Evolutionary conservation across 805 yeast genomes (phyloP), one percentile per base, ranked within the genome.

Genomic region (Zygosaccharomyces rouxii): DNA sequence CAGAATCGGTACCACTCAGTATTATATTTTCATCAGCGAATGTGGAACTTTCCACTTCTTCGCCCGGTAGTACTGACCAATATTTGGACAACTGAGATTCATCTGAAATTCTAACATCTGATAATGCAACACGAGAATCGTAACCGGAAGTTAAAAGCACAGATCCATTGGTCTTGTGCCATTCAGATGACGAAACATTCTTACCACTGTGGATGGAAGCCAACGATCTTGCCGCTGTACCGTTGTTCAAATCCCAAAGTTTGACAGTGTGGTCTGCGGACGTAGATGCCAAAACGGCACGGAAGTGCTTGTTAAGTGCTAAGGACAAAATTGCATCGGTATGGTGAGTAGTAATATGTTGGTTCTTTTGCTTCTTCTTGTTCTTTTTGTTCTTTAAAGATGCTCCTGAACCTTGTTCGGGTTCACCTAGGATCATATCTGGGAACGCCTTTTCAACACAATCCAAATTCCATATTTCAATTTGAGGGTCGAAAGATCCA

Each of bases 401-500:
- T 35, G 65, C 62, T 46, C 56, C 62, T 4, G 70, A 70, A 33
- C 70, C 74, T 18, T 72, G 70, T 39, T 74, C 75, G 9, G 81
- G 81, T 63, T 86, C 95, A 45, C 99, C 98, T 51, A 94, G 74
- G 53, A 94, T 89, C 56, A 86, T 77, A 63, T 90, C 96, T 11
- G 99, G 99, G 77, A 87, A 92, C 23, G 96, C 92, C 61, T 89
- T 89, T 58, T 94, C 98, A 30, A 92, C 74, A 54, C 84, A 82
- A 66, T 94, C 99, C 60, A 94, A 73, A 68, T 94, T 89, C 98
- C 98, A 94, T 52, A 94, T 78, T 71, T 94, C 99, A 68, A 94
- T 92, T 63, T 86, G 95, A 35, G 99, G 99, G 59, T 92, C 98
- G 66, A 94, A 92, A 2, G 98, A 87, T 64, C 98, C 98, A 55